Evolutionary conservation across 164 flowering plant species (phyloP).

Genomic region (Akebia trifoliata): DNA sequence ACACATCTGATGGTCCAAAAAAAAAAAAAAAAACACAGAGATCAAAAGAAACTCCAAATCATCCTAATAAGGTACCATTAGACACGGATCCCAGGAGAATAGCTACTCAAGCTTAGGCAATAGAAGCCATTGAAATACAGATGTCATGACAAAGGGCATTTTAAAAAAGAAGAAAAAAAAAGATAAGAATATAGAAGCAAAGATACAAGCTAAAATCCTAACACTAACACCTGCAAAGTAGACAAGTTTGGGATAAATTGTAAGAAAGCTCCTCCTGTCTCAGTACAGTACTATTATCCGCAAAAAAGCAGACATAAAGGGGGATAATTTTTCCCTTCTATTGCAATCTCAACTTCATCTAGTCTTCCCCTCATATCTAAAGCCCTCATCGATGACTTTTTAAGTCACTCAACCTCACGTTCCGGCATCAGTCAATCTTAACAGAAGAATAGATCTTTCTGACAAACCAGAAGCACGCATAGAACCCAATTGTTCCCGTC

Average conservation of each 20-base stretch:
- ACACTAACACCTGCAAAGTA: conserved; percentile 15
- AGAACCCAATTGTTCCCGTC: conserved; percentile 83
- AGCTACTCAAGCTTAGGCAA: too few species aligned
- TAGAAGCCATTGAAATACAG: too few species aligned
- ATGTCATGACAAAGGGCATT: too few species aligned
- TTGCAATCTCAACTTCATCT: conserved; percentile 5
- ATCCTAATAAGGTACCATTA: too few species aligned
- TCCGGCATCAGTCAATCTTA: conserved; percentile 27
- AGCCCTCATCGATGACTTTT: background rate
- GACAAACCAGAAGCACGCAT: conserved; percentile 85
- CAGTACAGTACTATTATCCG: too few species aligned
- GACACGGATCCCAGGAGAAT: too few species aligned
- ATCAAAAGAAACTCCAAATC: too few species aligned
- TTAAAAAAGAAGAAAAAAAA: too few species aligned
- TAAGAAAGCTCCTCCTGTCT: too few species aligned
- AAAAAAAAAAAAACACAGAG: too few species aligned
- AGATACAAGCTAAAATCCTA: conserved; percentile 12
- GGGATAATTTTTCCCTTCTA: background rate
- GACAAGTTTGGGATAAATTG: conserved; percentile 2
- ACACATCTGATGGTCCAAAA: too few species aligned
- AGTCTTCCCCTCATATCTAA: conserved; percentile 4
- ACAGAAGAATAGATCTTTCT: conserved; percentile 81
- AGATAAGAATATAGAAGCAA: conserved; percentile 7
- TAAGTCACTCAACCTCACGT: background rate
- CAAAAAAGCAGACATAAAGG: too few species aligned